These are phyloP conservation scores for Hypoxylon cercidicola DNA, from an alignment of 495 filamentous ascomycete species.

Conservation along the genomic window DNA sequence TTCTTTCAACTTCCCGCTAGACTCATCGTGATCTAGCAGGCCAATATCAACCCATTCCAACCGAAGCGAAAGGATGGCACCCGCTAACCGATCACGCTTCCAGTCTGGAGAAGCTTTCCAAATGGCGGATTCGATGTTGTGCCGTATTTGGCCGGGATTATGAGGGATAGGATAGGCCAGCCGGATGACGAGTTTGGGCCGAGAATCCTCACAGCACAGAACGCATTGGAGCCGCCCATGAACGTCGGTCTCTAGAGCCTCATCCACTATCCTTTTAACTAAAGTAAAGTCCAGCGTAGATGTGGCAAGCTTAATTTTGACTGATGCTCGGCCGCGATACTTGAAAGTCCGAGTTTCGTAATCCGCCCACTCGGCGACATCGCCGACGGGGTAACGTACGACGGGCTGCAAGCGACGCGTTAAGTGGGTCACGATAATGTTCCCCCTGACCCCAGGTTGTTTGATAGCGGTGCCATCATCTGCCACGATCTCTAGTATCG, in stretches of 20 bases:
- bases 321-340: not conserved
- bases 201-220: conserved; percentile 2
- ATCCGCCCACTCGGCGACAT: conserved; percentile 17
- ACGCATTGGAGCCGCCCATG: conserved; percentile 11
- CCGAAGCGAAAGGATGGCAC: conserved; percentile 2
- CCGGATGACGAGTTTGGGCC: conserved; percentile 11
- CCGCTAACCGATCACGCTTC: conserved; percentile 3
- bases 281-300: conserved; percentile 1
- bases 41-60: conserved; percentile 14
- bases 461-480: conserved; percentile 15
- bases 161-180: not conserved
- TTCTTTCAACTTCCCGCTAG: conserved; percentile 3
- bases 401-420: conserved; percentile 19
- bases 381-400: conserved; percentile 17
- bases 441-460: conserved; percentile 11
- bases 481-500: conserved; percentile 14
- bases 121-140: conserved; percentile 9
- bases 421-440: conserved; percentile 15
- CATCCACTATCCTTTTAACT: not conserved
- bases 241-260: not conserved
- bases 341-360: conserved; percentile 13
- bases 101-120: conserved; percentile 6
- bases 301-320: conserved; percentile 8
- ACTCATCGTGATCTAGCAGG: not conserved
- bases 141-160: conserved; percentile 7